Conservation (phyloP, 78 protist species). For the Dictyostelium firmibasis region DNA sequence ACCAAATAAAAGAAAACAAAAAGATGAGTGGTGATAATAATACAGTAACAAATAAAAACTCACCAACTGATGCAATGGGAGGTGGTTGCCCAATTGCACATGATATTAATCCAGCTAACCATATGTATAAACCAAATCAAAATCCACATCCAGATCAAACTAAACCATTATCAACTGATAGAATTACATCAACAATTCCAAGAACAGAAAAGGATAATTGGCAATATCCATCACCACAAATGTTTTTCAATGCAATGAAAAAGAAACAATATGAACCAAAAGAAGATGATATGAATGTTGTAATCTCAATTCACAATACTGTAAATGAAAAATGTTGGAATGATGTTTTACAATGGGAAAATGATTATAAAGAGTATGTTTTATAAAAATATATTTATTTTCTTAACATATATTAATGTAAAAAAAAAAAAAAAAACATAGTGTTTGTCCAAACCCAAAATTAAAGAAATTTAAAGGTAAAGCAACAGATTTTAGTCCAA, state of each 20-base stretch:
- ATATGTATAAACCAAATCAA: constrained; percentile 78
- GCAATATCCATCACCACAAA: constrained; percentile 89
- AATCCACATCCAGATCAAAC: constrained; percentile 80
- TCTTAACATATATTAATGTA: too few relatives aligned
- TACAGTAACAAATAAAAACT: neutral
- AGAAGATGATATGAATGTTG: constrained; percentile 85
- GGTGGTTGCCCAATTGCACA: constrained; percentile 81
- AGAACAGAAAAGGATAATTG: constrained; percentile 79
- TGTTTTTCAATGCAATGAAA: constrained; percentile 89
- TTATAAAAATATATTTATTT: neutral
- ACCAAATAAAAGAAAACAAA: neutral
- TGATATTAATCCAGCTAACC: constrained; percentile 75
- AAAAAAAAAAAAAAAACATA: neutral
- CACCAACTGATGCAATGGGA: constrained; percentile 28
- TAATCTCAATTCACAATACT: constrained; percentile 87
- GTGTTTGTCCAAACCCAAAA: constrained; percentile 49
- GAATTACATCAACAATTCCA: constrained; percentile 80
- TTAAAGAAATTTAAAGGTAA: constrained; percentile 83
- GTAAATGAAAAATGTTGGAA: constrained; percentile 88
- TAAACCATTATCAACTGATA: constrained; percentile 40
- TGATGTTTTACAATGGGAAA: constrained; percentile 87
- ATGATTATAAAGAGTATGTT: constrained; percentile 49
- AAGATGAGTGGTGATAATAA: neutral
- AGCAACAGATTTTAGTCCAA: constrained; percentile 88
- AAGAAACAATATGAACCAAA: constrained; percentile 84